phyloP scores from a whole-genome alignment of 2,329 filamentous ascomycete genomes.

The Aspergillus sp. region DNA sequence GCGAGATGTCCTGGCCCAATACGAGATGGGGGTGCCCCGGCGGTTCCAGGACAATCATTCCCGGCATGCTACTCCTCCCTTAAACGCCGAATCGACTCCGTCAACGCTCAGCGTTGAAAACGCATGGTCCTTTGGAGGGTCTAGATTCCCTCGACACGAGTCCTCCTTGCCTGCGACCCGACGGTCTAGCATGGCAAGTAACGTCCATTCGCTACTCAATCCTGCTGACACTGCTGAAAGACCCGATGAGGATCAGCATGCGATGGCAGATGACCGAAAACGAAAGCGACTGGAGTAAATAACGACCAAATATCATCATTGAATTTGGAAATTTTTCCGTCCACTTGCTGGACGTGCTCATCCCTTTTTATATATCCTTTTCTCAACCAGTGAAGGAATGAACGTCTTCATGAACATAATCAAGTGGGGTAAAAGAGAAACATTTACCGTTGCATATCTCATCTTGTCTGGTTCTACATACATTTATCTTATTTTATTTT shows the following conservation, averaged over 20 bases:
- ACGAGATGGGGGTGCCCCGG: slow-evolving; percentile 57
- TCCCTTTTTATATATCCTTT: too few relatives aligned
- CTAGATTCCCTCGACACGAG: slow-evolving; percentile 34
- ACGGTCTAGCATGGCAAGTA: slow-evolving; percentile 67
- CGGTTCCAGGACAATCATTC: slow-evolving; percentile 41
- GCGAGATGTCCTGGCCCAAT: slow-evolving; percentile 58
- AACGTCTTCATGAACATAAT: too few relatives aligned
- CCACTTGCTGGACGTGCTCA: too few relatives aligned
- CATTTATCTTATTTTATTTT: too few relatives aligned
- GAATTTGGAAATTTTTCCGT: not conserved
- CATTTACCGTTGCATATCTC: too few relatives aligned
- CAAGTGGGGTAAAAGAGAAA: too few relatives aligned
- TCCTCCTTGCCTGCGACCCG: slow-evolving; percentile 55
- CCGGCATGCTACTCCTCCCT: slow-evolving; percentile 51
- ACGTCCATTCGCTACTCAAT: slow-evolving; percentile 63
- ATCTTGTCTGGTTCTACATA: too few relatives aligned
- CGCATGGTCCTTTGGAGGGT: slow-evolving; percentile 52
- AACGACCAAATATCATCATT: not conserved
- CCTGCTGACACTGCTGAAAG: slow-evolving; percentile 64
- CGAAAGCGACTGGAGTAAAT: slow-evolving; percentile 51
- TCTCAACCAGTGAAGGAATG: too few relatives aligned
- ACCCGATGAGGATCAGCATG: slow-evolving; percentile 58
- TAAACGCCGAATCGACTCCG: slow-evolving; percentile 44
- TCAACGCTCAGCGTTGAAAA: slow-evolving; percentile 49
- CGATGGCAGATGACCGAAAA: slow-evolving; percentile 55